Evolutionary conservation across 345 rosid species (phyloP).

Genomic region (Trapa incisa): DNA sequence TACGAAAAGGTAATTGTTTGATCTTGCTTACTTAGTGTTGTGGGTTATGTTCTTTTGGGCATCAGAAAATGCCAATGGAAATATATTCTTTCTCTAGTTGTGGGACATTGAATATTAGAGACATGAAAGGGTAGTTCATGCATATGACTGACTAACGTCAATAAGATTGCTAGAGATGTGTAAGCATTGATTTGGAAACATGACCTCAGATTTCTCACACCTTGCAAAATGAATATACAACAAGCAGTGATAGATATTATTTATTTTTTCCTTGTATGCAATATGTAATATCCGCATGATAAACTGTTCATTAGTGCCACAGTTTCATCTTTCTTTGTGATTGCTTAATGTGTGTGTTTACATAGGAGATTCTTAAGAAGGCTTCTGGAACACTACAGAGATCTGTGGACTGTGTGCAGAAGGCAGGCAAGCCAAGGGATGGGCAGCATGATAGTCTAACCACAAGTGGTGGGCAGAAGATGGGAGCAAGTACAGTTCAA

Average conservation of each 20-base stretch:
- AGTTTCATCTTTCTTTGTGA: constrained; percentile 4
- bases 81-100: neutral
- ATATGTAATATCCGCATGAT: neutral
- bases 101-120: neutral
- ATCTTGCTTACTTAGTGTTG: neutral
- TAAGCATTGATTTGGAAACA: neutral
- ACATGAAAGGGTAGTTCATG: neutral
- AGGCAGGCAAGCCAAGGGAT: constrained; percentile 28
- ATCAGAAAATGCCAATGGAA: neutral
- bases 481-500: constrained; percentile 27
- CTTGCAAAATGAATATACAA: neutral
- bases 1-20: constrained; percentile 47
- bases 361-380: constrained; percentile 51
- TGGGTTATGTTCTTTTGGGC: neutral
- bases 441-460: constrained; percentile 21
- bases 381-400: constrained; percentile 42
- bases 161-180: neutral
- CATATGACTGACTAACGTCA: neutral
- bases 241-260: neutral
- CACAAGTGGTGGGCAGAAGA: constrained; percentile 18
- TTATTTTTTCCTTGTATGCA: neutral
- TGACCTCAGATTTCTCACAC: neutral
- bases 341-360: neutral
- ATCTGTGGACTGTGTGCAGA: constrained; percentile 30
- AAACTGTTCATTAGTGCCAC: neutral